These are phyloP conservation scores for Wickerhamomyces hampshirensis DNA, from an alignment of 805 yeast genomes.

Conservation along the genomic window DNA sequence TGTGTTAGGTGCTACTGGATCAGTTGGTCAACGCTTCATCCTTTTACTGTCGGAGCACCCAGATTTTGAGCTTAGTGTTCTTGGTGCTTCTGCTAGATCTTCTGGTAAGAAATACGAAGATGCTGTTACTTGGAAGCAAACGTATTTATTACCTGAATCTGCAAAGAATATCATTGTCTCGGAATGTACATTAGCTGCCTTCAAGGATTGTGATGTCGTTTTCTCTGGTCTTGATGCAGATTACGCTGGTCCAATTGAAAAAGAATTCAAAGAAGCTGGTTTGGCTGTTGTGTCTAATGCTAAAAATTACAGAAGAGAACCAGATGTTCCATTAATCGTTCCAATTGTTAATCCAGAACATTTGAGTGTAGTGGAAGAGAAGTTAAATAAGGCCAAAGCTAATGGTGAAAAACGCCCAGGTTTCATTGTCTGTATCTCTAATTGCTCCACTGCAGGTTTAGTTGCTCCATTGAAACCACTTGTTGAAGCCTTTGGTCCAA, in stretches of 20 bases:
- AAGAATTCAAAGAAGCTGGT: constrained; percentile 76
- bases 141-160: constrained; percentile 66
- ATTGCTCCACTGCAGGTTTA: constrained; percentile 97
- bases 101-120: constrained; percentile 85
- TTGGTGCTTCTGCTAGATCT: constrained; percentile 92
- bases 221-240: constrained; percentile 94
- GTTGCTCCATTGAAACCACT: constrained; percentile 97
- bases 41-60: constrained; percentile 83
- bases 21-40: constrained; percentile 96
- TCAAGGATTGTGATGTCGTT: constrained; percentile 87
- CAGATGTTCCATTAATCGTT: constrained; percentile 86
- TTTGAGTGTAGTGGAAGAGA: constrained; percentile 62
- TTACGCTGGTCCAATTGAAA: constrained; percentile 89
- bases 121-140: constrained; percentile 94
- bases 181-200: constrained; percentile 73
- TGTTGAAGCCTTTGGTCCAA: constrained; percentile 84
- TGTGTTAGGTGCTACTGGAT: constrained; percentile 96
- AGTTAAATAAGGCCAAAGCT: constrained; percentile 48
- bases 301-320: constrained; percentile 86
- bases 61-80: constrained; percentile 73
- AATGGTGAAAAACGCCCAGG: constrained; percentile 63
- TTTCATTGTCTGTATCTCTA: constrained; percentile 89
- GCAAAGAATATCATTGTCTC: constrained; percentile 62
- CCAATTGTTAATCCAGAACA: constrained; percentile 95
- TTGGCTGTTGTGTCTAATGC: constrained; percentile 89